phyloP scores from a whole-genome alignment of 1,284 basidiomycete genomes.

The Naganishia albida region DNA sequence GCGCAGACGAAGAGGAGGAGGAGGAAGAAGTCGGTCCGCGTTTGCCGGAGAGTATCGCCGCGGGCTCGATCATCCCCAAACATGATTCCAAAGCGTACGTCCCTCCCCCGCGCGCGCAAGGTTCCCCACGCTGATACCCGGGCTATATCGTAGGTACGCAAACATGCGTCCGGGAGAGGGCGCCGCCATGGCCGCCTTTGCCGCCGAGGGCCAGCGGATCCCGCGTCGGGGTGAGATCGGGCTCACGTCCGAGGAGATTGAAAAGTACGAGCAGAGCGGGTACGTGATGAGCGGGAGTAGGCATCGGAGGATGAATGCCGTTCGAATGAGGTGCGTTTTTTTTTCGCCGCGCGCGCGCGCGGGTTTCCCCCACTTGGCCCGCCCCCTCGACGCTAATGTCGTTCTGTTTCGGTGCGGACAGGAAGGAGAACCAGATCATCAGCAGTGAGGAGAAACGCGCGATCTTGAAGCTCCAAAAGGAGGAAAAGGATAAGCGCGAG shows the following conservation, averaged over 20 bases:
- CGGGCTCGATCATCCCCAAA: constrained; percentile 35
- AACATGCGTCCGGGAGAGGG: constrained; percentile 91
- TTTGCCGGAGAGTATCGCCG: constrained; percentile 41
- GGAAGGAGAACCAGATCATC: constrained; percentile 97
- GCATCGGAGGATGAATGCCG: constrained; percentile 93
- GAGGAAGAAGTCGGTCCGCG: constrained; percentile 71
- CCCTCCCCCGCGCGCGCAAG: neutral
- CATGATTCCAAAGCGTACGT: constrained; percentile 39
- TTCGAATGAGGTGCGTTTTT: constrained; percentile 66
- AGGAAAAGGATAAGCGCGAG: constrained; percentile 88
- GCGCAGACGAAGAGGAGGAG: constrained; percentile 56
- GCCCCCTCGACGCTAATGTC: neutral
- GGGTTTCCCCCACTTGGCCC: neutral
- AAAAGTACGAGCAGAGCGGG: constrained; percentile 80
- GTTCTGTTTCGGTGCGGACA: neutral
- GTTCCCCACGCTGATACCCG: constrained; percentile 19
- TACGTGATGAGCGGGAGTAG: constrained; percentile 97
- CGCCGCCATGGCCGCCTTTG: constrained; percentile 92
- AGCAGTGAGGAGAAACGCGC: constrained; percentile 95
- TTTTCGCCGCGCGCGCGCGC: too few relatives aligned
- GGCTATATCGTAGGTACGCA: constrained; percentile 62
- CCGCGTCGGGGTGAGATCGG: constrained; percentile 99
- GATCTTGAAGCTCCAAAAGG: constrained; percentile 86
- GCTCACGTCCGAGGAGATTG: constrained; percentile 81
- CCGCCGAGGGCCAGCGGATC: constrained; percentile 86